Conservation (phyloP, 768 basidiomycete species). For the Chalciporus pseudorubinellus region DNA sequence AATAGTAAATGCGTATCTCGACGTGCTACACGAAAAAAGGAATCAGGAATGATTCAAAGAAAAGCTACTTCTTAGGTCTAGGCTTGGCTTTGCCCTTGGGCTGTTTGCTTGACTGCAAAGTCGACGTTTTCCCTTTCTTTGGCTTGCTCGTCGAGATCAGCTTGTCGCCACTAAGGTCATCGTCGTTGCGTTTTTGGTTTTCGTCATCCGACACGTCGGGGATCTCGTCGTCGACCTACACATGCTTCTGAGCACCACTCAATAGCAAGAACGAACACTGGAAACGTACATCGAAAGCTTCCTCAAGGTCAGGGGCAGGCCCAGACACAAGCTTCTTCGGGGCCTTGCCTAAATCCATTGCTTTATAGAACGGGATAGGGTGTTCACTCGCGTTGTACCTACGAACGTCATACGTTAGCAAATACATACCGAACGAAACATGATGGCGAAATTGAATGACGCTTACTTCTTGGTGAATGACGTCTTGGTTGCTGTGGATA, state of each 20-base stretch:
- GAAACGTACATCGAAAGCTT: conserved; percentile 73
- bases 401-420: background rate
- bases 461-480: conserved; percentile 82
- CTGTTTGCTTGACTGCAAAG: conserved; percentile 15
- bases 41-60: background rate
- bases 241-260: conserved; percentile 1
- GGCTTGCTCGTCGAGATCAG: conserved; percentile 56
- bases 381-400: conserved; percentile 91
- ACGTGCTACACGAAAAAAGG: background rate
- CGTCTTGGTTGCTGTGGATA: conserved; percentile 76
- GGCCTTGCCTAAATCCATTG: conserved; percentile 69
- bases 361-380: conserved; percentile 94
- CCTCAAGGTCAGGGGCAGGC: conserved; percentile 86
- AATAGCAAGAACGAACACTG: background rate
- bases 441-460: background rate
- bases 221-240: conserved; percentile 45
- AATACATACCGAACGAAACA: background rate
- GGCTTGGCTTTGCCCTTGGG: conserved; percentile 17
- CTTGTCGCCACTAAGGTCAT: conserved; percentile 53
- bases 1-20: background rate
- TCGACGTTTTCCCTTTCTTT: conserved; percentile 19
- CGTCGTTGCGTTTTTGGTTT: conserved; percentile 28
- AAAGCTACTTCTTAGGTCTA: conserved; percentile 11
- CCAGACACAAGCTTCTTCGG: conserved; percentile 78
- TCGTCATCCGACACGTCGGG: conserved; percentile 51